These are phyloP conservation scores for Lipomyces orientalis DNA, from an alignment of 805 yeast species.

Conservation along the genomic window DNA sequence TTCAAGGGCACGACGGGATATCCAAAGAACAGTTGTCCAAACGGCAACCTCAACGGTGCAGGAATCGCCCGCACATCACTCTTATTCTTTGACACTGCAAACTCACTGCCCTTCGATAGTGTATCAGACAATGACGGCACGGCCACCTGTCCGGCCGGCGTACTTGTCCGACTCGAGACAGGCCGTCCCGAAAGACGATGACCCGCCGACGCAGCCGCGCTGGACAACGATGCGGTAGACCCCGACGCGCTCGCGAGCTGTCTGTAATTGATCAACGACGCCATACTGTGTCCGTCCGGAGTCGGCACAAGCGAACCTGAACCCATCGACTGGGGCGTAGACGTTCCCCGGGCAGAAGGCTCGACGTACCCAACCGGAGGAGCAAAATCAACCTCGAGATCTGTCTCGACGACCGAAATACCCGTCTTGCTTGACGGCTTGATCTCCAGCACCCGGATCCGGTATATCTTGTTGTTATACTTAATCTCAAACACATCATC, in stretches of 20 bases:
- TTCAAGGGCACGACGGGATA: slow-evolving; percentile 58
- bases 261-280: slow-evolving; percentile 69
- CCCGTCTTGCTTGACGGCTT: slow-evolving; percentile 66
- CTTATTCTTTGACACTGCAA: slow-evolving; percentile 34
- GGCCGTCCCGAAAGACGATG: slow-evolving; percentile 31
- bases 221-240: slow-evolving; percentile 18
- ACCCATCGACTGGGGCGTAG: neutral
- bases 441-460: slow-evolving; percentile 82
- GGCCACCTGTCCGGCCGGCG: slow-evolving; percentile 12
- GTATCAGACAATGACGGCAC: slow-evolving; percentile 33
- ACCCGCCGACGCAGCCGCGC: slow-evolving; percentile 18
- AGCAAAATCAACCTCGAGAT: slow-evolving; percentile 95
- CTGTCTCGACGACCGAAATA: slow-evolving; percentile 95
- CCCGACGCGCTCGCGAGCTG: slow-evolving; percentile 56
- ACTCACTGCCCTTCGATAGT: slow-evolving; percentile 32
- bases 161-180: slow-evolving; percentile 11
- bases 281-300: slow-evolving; percentile 57
- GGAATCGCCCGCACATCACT: slow-evolving; percentile 49
- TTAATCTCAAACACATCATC: slow-evolving; percentile 82
- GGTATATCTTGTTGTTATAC: slow-evolving; percentile 79
- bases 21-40: slow-evolving; percentile 90
- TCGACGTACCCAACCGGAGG: slow-evolving; percentile 99
- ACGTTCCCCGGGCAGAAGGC: slow-evolving; percentile 12
- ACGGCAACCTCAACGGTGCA: slow-evolving; percentile 74
- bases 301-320: slow-evolving; percentile 28